Evolutionary conservation across 1,284 basidiomycete species (phyloP), one percentile per base, ranked within the genome.

Genomic region (Somion occarium): DNA sequence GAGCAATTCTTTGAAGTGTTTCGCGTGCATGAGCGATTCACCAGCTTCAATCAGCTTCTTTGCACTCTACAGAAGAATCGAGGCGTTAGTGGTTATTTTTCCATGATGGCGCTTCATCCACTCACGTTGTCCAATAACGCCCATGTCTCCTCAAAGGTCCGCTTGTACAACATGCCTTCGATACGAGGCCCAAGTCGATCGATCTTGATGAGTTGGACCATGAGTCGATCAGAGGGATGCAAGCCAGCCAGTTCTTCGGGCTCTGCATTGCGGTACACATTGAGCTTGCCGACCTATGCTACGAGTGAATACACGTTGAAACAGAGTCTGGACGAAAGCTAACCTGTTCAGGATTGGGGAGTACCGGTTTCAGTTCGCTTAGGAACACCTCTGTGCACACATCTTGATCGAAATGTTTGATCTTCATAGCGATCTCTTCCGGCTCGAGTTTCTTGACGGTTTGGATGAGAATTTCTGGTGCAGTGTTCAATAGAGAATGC

Each of bases 191-290:
- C 82, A n/a, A 99, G 76, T 48, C 94, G 88, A 42, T 97, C 86
- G 41, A 98, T 94, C 64, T 98, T 93, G 65, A 99, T 97, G 39
- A 98, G 76, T 59, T 97, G 89, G 37, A 99, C 94, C 85, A 99
- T 95, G 41, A 99, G 80, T 22, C 97, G 84, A 71, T 99, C 96
- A 5, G 97, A 91, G 2, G 91, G 88, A 70, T 98, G 96, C 25
- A 99, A 75, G 43, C 84, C 80, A 38, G 85, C 85, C 18, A 99
- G 80, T 63, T 98, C 94, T 60, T 90, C 90, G n/a, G 86, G 80
- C 52, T 88, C 85, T 5, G 91, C 81, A 62, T 91, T 93, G 48
- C 88, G 82, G 67, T 99, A 96, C 1, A 93, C 83, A 62, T 93
- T 93, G 44, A 97, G 81, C 69, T 96, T 93, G 42, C 93, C 93